Base-by-base conservation (phyloP, 148 eudicot genomes). In the Rhododendron williamsianum region DNA sequence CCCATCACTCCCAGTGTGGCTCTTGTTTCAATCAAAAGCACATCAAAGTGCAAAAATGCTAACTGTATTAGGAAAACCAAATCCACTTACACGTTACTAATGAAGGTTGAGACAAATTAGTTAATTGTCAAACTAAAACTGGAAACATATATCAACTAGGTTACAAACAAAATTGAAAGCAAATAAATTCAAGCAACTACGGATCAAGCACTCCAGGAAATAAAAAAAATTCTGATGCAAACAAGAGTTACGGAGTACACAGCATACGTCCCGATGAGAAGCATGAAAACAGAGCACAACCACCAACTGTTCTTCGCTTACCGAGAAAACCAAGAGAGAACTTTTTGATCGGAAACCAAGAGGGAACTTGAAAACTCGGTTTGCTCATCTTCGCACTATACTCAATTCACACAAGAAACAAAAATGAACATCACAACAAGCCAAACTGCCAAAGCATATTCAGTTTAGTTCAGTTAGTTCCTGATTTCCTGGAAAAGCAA, bases 11-110 rank as follows among this genome's bases (percentile, higher is more conserved):
- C n/a, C 13, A 63, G 4, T 7, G 4, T 41, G 21, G 52, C 48
- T 3, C 84, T n/a, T 81, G 38, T 43, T 83, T 69, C 78, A 45
- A 46, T 76, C 78, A 83, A 38, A 81, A 13, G 49, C 23, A 58
- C 45, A 77, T 19, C 45, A 45, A 43, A 65, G 36, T 9, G 49
- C 19, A 67, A 58, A 81, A 9, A 7, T 48, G 23, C 33, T 82
- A 60, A 23, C 2, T 10, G 43, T 21, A 76, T 10, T 5, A 15
- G 48, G 9, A 38, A 69, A 82, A 45, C 18, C 77, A 46, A 82
- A 82, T 41, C 76, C 43, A 63, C 4, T 35, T 19, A 82, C 43
- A 1, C 9, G 23, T 23, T 18, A 58, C 25, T 38, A 41, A 45
- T 7, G 4, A 45, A 69, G 67, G 65, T 45, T 25, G 13, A 41